Evolutionary conservation across 345 rosid species (phyloP), one percentile per base, ranked within the genome.

Genomic region (Euphorbia lathyris): DNA sequence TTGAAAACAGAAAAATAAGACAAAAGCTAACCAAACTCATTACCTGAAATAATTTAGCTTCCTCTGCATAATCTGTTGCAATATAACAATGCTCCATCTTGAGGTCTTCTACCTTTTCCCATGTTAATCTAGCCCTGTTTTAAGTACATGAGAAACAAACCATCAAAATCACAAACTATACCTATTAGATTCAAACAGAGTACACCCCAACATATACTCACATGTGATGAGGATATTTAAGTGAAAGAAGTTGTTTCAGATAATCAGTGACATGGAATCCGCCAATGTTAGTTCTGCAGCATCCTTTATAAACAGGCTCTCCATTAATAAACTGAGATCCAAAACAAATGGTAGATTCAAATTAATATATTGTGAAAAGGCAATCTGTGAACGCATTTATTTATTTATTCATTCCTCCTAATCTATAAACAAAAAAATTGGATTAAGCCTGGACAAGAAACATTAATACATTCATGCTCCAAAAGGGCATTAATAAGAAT

Each of bases 91-190:
- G 97, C 71, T 95, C 96, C 96, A 88, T 79, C 81, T 95, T 95
- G 75, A 94, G 82, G 82, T 95, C 97, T 86, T 95, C 97, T n/a
- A 82, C 89, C 83, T 95, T 90, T 77, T 95, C 99, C 97, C 96
- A 88, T 47, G 97, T 83, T 67, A 92, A 80, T 72, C 90, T 83
- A 68, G 89, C 77, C 88, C 97, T 95, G 67, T 72, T 50, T 70
- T 57, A 57, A 66, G 17, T 74, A 66, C 53, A 56, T 64, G 20
- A 43, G 68, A 68, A 58, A 53, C 67, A 67, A 19, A 66, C 57
- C 27, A 64, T 38, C 34, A 62, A 23, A 34, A 34, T 32, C 26
- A 67, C 8, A 55, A 58, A 69, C 20, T 59, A 12, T 11, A 38
- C 48, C 58, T n/a, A 74, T 43, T 52, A n/a, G 52, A 45, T 67